These are phyloP conservation scores for Trametes punicea DNA, from an alignment of 768 basidiomycete genomes.

Conservation along the genomic window DNA sequence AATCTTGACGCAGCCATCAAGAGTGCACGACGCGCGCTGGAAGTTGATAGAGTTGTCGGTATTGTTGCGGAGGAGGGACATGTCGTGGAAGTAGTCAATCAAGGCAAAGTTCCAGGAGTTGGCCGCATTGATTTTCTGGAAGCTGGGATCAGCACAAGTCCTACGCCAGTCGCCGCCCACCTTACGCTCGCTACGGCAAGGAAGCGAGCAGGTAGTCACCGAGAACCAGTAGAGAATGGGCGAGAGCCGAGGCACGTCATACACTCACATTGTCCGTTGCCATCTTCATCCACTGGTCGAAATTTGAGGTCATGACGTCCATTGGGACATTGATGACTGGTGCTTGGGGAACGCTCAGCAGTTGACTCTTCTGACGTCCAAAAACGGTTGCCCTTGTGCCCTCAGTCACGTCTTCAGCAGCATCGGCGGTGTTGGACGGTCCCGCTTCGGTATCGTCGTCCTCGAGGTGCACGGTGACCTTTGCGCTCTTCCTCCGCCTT, in stretches of 20 bases:
- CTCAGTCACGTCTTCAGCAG: conserved; percentile 37
- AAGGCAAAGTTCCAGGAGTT: conserved; percentile 98
- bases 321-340: conserved; percentile 60
- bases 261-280: conserved; percentile 93
- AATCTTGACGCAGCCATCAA: conserved; percentile 99
- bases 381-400: conserved; percentile 29
- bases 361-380: conserved; percentile 56
- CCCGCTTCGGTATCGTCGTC: conserved; percentile 55
- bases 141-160: too few relatives aligned
- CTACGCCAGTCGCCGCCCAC: too few relatives aligned
- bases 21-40: conserved; percentile 94
- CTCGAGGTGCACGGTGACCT: conserved; percentile 40
- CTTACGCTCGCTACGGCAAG: too few relatives aligned
- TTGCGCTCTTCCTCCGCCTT: conserved; percentile 74
- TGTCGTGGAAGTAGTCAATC: conserved; percentile 99
- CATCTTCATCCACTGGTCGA: conserved; percentile 99
- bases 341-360: conserved; percentile 56
- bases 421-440: conserved; percentile 47
- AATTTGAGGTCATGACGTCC: conserved; percentile 90
- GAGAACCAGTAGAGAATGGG: too few relatives aligned
- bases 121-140: conserved; percentile 94
- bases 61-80: conserved; percentile 91
- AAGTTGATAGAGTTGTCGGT: conserved; percentile 98
- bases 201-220: too few relatives aligned
- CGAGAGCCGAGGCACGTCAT: too few relatives aligned